Percentiles rank a stretch among this genome's conserved stretches.
Conservation (phyloP, 805 yeast genomes). For the Kockiozyma suomiensis region DNA sequence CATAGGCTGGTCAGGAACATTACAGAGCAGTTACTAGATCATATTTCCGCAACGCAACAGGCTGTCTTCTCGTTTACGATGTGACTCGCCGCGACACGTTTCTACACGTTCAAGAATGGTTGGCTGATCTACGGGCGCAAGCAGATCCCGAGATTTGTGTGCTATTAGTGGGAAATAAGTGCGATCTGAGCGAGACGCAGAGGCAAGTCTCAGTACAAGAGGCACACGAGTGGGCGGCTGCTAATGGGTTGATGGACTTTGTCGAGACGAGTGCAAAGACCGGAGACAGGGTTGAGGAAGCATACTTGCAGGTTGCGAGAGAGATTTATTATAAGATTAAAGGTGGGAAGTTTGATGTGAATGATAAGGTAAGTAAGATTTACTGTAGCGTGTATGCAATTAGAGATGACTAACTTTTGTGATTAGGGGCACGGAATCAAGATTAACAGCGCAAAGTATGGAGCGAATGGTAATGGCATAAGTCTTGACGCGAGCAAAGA, state of each 20-base stretch:
- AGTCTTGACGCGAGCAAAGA: slow-evolving; percentile 15
- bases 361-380: slow-evolving; percentile 38
- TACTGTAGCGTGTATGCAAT: neutral
- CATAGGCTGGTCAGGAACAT: slow-evolving; percentile 44
- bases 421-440: slow-evolving; percentile 32
- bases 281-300: slow-evolving; percentile 56
- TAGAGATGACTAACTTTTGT: too few species aligned
- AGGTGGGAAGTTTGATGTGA: slow-evolving; percentile 40
- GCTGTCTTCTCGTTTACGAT: slow-evolving; percentile 45
- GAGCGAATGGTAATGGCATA: slow-evolving; percentile 5
- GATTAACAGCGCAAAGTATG: slow-evolving; percentile 30
- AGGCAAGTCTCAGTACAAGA: slow-evolving; percentile 42
- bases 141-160: slow-evolving; percentile 67
- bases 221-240: slow-evolving; percentile 53
- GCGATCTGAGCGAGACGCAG: slow-evolving; percentile 51
- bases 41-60: slow-evolving; percentile 45
- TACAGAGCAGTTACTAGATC: slow-evolving; percentile 45
- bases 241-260: slow-evolving; percentile 47
- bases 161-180: slow-evolving; percentile 79
- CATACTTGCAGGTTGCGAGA: slow-evolving; percentile 46
- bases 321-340: slow-evolving; percentile 41
- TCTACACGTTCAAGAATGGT: slow-evolving; percentile 59
- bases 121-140: slow-evolving; percentile 69
- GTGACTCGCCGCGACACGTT: slow-evolving; percentile 44
- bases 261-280: slow-evolving; percentile 65